Evolutionary conservation across 441 rosid species (phyloP), one percentile per base, ranked within the genome.

Genomic region (Metrosideros polymorpha): DNA sequence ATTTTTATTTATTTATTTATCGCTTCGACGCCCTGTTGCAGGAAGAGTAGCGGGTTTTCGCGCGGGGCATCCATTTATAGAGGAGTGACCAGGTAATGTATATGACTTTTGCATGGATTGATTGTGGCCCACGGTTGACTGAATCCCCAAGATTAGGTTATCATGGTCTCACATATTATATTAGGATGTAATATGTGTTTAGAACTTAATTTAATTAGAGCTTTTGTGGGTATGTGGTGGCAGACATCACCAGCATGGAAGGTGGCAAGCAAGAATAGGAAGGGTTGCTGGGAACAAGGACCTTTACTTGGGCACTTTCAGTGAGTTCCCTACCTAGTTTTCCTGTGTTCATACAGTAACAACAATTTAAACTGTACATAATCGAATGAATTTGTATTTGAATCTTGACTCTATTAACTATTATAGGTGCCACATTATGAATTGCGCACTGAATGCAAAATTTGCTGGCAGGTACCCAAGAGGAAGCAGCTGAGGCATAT

Each of bases 31-130:
- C 9, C 6, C 24, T 63, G 61, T 45, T 77, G 84, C 83, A 85
- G 88, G 88, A 86, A 86, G 51, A 86, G 88, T 45, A 86, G 88
- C 53, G 88, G 88, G 57, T 86, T 86, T 32, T 86, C 88, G 9
- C 77, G 85, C 3, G 88, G 88, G 71, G 88, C 88, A 39, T 86
- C 88, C 42, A 83, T 86, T 27, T 86, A 86, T 77, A 50, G 88
- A 50, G 88, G 88, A 17, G 88, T 86, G 35, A 86, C 88, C 59
- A 86, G 87, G 86, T 85, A 85, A 22, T 6, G 30, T 10, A 66
- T 24, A 49, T 25, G 49, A 54, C 29, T 54, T 47, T 66, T 35
- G 45, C 45, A 9, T 35, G 25, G 27, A 66, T 24, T 35, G 77
- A 9, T 66, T 35, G 79, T 71, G 15, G 71, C 39, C 71, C 71